Conservation (phyloP, 2,329 filamentous ascomycete genomes). For the Colletotrichum godetiae region DNA sequence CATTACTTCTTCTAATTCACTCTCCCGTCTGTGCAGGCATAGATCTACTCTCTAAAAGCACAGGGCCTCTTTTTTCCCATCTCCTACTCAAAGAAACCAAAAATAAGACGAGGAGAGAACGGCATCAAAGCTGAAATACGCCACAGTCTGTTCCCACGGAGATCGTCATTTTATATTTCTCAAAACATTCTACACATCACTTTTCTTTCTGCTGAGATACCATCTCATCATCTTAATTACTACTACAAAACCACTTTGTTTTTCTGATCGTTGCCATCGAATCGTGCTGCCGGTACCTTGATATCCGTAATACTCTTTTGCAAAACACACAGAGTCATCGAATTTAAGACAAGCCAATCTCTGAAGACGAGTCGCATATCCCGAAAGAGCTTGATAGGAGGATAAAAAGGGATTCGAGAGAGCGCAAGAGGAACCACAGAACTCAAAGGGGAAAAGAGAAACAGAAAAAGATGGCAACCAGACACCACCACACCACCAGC, state of each 20-base stretch:
- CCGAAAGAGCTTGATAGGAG: neutral
- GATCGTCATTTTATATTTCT: conserved; percentile 19
- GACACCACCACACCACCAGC: conserved; percentile 28
- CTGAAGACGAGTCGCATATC: too few species aligned
- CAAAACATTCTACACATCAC: neutral
- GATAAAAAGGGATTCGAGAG: neutral
- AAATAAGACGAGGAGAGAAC: neutral
- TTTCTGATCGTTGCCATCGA: neutral
- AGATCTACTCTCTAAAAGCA: conserved; percentile 8
- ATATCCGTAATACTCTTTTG: neutral
- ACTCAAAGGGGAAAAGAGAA: neutral
- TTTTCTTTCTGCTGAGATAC: neutral
- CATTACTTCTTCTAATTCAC: neutral
- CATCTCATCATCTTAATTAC: neutral
- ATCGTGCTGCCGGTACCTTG: neutral
- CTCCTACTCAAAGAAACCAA: neutral
- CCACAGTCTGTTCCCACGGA: conserved; percentile 26
- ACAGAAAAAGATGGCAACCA: conserved; percentile 28
- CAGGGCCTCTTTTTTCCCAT: neutral
- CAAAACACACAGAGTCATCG: neutral
- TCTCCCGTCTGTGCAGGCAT: conserved; percentile 29
- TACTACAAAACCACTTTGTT: neutral
- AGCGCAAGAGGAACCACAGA: neutral
- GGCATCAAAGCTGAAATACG: conserved; percentile 22
- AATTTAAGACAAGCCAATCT: neutral